Base-by-base conservation (phyloP, 106 monocot species). In the Cymbidium sinense region DNA sequence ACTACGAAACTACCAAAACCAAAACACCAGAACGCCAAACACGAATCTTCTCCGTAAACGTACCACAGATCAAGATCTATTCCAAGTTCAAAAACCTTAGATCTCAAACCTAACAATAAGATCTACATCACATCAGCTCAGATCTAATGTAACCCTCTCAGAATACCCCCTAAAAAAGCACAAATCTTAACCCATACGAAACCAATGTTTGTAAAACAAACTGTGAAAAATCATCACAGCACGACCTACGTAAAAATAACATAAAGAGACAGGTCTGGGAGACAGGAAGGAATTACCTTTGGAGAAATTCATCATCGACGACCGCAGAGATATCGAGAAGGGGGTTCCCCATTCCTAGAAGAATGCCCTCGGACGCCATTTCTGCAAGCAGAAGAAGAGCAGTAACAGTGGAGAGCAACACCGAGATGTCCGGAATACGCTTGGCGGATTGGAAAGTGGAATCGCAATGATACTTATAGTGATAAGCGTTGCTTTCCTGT, bases 241-340 rank as follows among this genome's bases (percentile, higher is more conserved):
- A 15, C 41, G 41, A 64, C 25, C 27, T 7, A 1, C 64, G 3
- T 4, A 64, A 64, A 25, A 23, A 27, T 27, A 11, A 64, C 27
- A 67, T n/a, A 33, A 23, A 33, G 2, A 17, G 15, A 29, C 12
- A 67, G 67, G 33, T 67, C 67, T 67, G 33, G 15, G 34, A 74
- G n/a, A 1, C 3, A 36, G 20, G 31, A 15, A 23, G 27, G 18
- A 44, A 6, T 65, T 90, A 92, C 95, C 85, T 95, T 19, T 70
- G 64, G 73, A 95, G 95, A 83, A 95, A 95, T 1, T 77, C 86
- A n/a, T 92, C 88, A 80, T 95, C 89, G 76, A 95, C 95, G 70
- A 90, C 86, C 33, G 95, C 87, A 34, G 95, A 95, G 71, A 95
- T 95, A 77, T 95, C 95, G 64, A 95, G 95, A 67, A 95, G 88